Evolutionary conservation across 2,329 filamentous ascomycete species (phyloP).

Genomic region (Ascochyta lentis): DNA sequence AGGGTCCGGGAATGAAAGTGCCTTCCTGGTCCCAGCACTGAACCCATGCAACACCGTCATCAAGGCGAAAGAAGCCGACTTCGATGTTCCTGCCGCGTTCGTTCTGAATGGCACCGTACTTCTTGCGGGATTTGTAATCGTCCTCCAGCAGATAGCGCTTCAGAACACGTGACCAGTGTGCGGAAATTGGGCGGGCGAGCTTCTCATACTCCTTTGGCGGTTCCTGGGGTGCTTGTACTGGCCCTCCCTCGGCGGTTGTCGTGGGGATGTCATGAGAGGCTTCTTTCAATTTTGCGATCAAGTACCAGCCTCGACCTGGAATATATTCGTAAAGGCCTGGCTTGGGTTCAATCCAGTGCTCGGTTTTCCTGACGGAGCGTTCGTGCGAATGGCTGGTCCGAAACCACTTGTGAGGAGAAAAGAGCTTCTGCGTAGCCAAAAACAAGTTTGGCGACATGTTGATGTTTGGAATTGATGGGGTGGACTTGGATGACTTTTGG

Average conservation of each 20-base stretch:
- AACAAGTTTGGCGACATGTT: slow-evolving; percentile 60
- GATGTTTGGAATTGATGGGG: slow-evolving; percentile 9
- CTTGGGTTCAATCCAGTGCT: slow-evolving; percentile 57
- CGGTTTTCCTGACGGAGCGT: slow-evolving; percentile 50
- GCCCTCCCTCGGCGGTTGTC: slow-evolving; percentile 28
- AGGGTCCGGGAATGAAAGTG: slow-evolving; percentile 59
- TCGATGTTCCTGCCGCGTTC: slow-evolving; percentile 48
- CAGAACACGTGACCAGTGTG: slow-evolving; percentile 58
- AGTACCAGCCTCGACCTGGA: slow-evolving; percentile 59
- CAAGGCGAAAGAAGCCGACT: slow-evolving; percentile 58
- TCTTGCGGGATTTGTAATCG: slow-evolving; percentile 57
- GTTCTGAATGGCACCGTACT: slow-evolving; percentile 50
- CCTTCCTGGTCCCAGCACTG: slow-evolving; percentile 58
- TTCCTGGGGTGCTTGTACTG: slow-evolving; percentile 16
- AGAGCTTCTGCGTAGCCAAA: slow-evolving; percentile 56
- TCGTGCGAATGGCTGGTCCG: slow-evolving; percentile 46
- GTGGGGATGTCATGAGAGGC: slow-evolving; percentile 33
- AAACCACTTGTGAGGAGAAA: slow-evolving; percentile 60
- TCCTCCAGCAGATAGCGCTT: slow-evolving; percentile 57
- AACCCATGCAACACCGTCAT: slow-evolving; percentile 58
- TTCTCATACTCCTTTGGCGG: slow-evolving; percentile 30
- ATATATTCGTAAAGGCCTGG: slow-evolving; percentile 59
- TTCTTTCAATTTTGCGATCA: slow-evolving; percentile 51
- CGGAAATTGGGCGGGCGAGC: slow-evolving; percentile 42
- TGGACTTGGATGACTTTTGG: slow-evolving; percentile 2